Base-by-base conservation (phyloP, 2,329 filamentous ascomycete species). In the Pseudogymnoascus sp. region DNA sequence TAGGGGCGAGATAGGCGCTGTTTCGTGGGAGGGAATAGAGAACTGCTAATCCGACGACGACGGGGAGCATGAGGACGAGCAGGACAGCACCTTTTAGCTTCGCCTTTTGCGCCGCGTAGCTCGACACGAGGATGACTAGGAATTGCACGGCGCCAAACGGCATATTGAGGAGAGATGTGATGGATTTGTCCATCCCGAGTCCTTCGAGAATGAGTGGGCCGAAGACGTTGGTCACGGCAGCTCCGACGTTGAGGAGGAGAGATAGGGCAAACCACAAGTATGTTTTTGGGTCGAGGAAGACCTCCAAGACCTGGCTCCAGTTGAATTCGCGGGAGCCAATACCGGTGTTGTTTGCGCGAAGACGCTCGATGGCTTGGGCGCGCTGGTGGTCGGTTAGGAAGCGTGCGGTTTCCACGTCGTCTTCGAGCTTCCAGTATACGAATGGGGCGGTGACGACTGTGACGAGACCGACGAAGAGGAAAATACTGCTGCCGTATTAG, bases 291-390 rank as follows among this genome's bases (percentile, higher is more conserved):
- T 82, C 79, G 0, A 76, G 60, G 2, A 75, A 65, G 0, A 74
- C 70, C 61, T 82, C 78, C 13, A 79, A 75, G 1, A 87, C 74
- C 63, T 94, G 89, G 19, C 80, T 77, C 73, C 79, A 76, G 63
- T 87, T 87, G 72, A 86, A 88, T 63, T 87, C 79, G 64, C 84
- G 83, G 62, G 83, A 87, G 1, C 85, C 86, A 13, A 88, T 84
- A 0, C 89, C 89, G 62, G 89, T 89, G 69, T 90, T 83, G 66
- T 92, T 92, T 19, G 83, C 77, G 0, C 88, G 78, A 5, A 92
- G 82, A 0, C 89, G 79, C 63, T 90, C 88, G 23, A 91, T 75
- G 0, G 85, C 86, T 39, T 90, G 77, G 0, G 83, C 70, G 10
- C 83, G 82, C 64, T 92, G 89, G 48, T 82, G 77, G 58, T 85